Conservation (phyloP, 2,329 filamentous ascomycete genomes). For the Xylaria polymorpha region DNA sequence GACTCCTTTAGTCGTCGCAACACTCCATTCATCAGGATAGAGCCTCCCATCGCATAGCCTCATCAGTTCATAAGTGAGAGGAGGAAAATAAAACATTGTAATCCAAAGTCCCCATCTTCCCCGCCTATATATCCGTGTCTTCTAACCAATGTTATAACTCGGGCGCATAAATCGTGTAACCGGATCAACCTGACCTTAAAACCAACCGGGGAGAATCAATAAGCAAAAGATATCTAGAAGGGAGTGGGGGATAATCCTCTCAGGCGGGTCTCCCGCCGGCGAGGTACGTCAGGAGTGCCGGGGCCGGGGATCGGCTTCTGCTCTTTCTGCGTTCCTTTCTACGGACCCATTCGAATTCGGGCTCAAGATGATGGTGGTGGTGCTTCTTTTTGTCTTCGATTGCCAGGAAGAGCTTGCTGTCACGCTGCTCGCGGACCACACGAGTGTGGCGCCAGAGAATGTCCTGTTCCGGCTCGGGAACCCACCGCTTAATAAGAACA, state of each 20-base stretch:
- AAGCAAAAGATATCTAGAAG: slow-evolving; percentile 8
- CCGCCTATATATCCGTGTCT: slow-evolving; percentile 15
- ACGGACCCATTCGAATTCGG: slow-evolving; percentile 67
- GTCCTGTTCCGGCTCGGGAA: slow-evolving; percentile 77
- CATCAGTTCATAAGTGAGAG: slow-evolving; percentile 25
- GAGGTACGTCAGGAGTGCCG: slow-evolving; percentile 67
- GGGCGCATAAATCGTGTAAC: slow-evolving; percentile 3
- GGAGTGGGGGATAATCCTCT: background rate
- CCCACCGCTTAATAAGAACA: slow-evolving; percentile 78
- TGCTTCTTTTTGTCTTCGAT: slow-evolving; percentile 59
- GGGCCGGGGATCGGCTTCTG: slow-evolving; percentile 68
- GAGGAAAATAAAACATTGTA: slow-evolving; percentile 17
- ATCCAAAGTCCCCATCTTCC: slow-evolving; percentile 1
- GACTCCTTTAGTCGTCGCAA: slow-evolving; percentile 10
- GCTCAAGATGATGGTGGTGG: slow-evolving; percentile 55
- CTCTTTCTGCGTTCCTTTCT: slow-evolving; percentile 68
- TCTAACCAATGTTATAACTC: slow-evolving; percentile 15
- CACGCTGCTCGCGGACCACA: slow-evolving; percentile 67
- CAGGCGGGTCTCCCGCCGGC: slow-evolving; percentile 60
- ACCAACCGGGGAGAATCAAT: background rate
- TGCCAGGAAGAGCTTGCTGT: slow-evolving; percentile 57
- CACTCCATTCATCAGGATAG: slow-evolving; percentile 14
- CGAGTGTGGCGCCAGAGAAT: slow-evolving; percentile 78
- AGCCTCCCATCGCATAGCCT: slow-evolving; percentile 25
- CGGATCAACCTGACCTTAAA: slow-evolving; percentile 13